Evolutionary conservation across 306 rosid species (phyloP), one percentile per base, ranked within the genome.

Genomic region (Castanopsis chinensis): DNA sequence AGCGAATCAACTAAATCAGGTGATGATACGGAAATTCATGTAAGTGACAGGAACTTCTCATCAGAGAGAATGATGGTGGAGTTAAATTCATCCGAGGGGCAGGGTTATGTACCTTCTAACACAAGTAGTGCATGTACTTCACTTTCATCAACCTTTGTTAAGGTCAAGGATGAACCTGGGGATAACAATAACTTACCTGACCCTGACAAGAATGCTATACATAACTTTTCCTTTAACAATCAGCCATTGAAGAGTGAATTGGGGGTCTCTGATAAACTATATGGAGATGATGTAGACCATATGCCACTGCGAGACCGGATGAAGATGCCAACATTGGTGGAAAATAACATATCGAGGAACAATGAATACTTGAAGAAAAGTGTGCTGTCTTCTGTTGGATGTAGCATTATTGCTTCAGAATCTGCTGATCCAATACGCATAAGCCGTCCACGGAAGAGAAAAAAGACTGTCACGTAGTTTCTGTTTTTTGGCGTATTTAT

Each of bases 401-500:
- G 53, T 11, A 83, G 82, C 63, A 27, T 83, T 75, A 28, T 54
- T 57, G 79, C 45, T 78, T 69, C 80, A 23, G 90, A 88, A 53
- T 85, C 88, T 81, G 72, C 80, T 49, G 85, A 88, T 74, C 72
- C 86, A 82, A 55, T 71, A 63, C 74, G 67, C 69, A 57, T 80
- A 79, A 87, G 59, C 64, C 77, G 79, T 74, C 81, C 85, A 53
- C 77, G 89, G 68, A 94, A 91, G 80, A 83, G 93, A 74, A 94
- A 85, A 85, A 92, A 81, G 86, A 91, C 97, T 21, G 90, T 93
- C 84, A 94, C 97, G 97, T 92, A 91, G 71, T 74, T 54, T 84
- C 72, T 73, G 53, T 45, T 71, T 67, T 67, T 27, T 68, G 41
- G 64, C 63, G 6, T 51, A 13, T 52, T 35, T 69, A 49, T 73